phyloP scores from a whole-genome alignment of 305 asterid genomes.

The Ilex paraguariensis region DNA sequence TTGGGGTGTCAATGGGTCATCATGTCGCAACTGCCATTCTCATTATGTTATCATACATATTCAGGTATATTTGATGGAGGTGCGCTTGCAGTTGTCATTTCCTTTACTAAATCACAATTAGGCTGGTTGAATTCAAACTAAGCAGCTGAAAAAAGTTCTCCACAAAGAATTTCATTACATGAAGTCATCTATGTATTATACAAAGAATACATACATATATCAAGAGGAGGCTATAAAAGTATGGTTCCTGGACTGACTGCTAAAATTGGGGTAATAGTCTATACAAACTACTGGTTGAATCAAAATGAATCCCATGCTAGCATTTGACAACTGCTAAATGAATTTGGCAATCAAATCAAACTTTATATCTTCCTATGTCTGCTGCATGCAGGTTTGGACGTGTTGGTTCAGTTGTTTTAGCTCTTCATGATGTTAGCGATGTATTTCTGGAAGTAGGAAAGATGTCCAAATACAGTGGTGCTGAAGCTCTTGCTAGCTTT shows the following conservation, averaged over 20 bases:
- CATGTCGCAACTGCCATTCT: slow-evolving; percentile 5
- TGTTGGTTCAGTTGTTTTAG: slow-evolving; percentile 2
- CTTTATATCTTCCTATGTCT: neutral
- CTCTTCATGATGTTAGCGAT: slow-evolving; percentile 1
- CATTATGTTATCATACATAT: neutral
- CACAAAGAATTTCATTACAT: too few relatives aligned
- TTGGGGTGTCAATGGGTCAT: slow-evolving; percentile 7
- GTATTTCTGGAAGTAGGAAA: slow-evolving; percentile 1
- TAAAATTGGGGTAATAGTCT: too few relatives aligned
- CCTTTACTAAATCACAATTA: neutral
- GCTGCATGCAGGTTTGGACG: slow-evolving; percentile 4
- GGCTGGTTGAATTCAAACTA: neutral
- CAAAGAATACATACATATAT: too few relatives aligned
- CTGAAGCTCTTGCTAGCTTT: slow-evolving; percentile 5
- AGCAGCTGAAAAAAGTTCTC: neutral
- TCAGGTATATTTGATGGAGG: neutral
- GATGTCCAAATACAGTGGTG: slow-evolving; percentile 4
- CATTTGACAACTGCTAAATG: too few relatives aligned
- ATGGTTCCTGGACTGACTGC: too few relatives aligned
- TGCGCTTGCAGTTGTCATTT: neutral
- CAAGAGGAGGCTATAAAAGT: too few relatives aligned
- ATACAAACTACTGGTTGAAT: too few relatives aligned
- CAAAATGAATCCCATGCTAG: too few relatives aligned
- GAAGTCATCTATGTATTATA: too few relatives aligned
- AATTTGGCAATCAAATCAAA: neutral